These are phyloP conservation scores for Gracilaria domingensis DNA, from an alignment of 23 red algal species.

Conservation along the genomic window DNA sequence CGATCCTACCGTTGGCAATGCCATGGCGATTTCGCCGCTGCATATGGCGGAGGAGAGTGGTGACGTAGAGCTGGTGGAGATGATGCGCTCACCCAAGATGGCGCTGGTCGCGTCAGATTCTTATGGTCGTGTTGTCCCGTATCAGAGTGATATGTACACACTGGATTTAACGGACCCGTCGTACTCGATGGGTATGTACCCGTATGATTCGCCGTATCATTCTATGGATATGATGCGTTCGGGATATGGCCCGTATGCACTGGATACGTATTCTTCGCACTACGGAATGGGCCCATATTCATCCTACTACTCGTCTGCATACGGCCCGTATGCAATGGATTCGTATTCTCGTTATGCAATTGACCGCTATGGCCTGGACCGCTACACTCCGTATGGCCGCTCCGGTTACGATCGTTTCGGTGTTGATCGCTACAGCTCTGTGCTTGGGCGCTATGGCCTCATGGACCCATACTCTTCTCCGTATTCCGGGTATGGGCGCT, in stretches of 20 bases:
- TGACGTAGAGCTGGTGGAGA: slow-evolving; percentile 7
- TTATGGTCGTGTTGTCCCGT: slow-evolving; percentile 8
- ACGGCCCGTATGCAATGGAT: slow-evolving; percentile 24
- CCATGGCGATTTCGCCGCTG: slow-evolving; percentile 12
- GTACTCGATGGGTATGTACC: slow-evolving; percentile 2
- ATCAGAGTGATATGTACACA: slow-evolving; percentile 20
- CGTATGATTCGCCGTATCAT: neutral
- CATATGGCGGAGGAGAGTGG: slow-evolving; percentile 24
- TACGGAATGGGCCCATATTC: slow-evolving; percentile 9
- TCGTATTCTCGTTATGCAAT: slow-evolving; percentile 2
- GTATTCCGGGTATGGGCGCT: neutral
- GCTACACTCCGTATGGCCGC: neutral
- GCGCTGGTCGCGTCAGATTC: neutral
- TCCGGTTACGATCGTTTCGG: neutral
- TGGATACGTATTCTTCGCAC: neutral
- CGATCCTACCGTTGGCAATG: neutral
- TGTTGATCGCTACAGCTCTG: slow-evolving; percentile 6
- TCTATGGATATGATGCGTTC: neutral
- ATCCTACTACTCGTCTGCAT: slow-evolving; percentile 23
- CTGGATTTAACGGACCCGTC: slow-evolving; percentile 8
- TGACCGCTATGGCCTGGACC: slow-evolving; percentile 24
- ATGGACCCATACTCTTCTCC: neutral
- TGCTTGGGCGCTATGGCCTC: slow-evolving; percentile 37
- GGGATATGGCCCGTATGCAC: slow-evolving; percentile 8
- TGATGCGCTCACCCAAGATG: slow-evolving; percentile 11